These are phyloP conservation scores for Epichloe scottii DNA, from an alignment of 2,329 filamentous ascomycete genomes.

Conservation along the genomic window DNA sequence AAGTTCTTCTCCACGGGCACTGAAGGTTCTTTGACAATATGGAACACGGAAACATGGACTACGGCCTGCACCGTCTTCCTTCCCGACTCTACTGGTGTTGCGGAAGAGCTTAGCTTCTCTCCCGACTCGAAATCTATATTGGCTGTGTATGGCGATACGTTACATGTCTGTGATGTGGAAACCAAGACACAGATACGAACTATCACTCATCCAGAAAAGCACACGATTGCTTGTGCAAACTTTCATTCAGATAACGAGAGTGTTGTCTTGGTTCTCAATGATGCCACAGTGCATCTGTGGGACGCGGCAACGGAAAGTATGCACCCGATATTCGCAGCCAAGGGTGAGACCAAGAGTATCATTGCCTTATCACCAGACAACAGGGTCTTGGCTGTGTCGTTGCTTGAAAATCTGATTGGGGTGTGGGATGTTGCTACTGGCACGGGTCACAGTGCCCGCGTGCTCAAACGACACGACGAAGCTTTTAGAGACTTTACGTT, in stretches of 20 bases:
- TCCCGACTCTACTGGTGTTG: slow-evolving; percentile 5
- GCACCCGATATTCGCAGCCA: slow-evolving; percentile 6
- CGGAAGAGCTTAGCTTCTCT: slow-evolving; percentile 8
- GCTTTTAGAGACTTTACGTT: slow-evolving; percentile 8
- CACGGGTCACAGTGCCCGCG: slow-evolving; percentile 6
- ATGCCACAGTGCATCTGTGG: slow-evolving; percentile 7
- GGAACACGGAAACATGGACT: slow-evolving; percentile 2
- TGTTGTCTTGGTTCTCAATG: slow-evolving; percentile 5
- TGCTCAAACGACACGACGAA: slow-evolving; percentile 7
- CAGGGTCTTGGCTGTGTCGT: slow-evolving; percentile 6
- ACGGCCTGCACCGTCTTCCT: slow-evolving; percentile 5
- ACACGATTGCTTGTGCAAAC: slow-evolving; percentile 7
- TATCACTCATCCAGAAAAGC: slow-evolving; percentile 3
- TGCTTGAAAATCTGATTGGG: slow-evolving; percentile 8
- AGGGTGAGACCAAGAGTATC: slow-evolving; percentile 7
- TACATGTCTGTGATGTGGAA: slow-evolving; percentile 6
- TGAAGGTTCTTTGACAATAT: slow-evolving; percentile 6
- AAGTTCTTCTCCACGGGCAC: slow-evolving; percentile 5
- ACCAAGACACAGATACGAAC: slow-evolving; percentile 1
- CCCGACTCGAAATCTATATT: slow-evolving; percentile 6
- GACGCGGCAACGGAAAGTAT: slow-evolving; percentile 1
- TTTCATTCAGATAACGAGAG: slow-evolving; percentile 6
- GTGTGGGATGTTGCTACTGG: slow-evolving; percentile 7
- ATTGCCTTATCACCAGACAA: slow-evolving; percentile 7
- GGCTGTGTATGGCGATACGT: slow-evolving; percentile 5